phyloP scores from a whole-genome alignment of 352 stramenopile genomes.

The Phytophthora agathidicida region DNA sequence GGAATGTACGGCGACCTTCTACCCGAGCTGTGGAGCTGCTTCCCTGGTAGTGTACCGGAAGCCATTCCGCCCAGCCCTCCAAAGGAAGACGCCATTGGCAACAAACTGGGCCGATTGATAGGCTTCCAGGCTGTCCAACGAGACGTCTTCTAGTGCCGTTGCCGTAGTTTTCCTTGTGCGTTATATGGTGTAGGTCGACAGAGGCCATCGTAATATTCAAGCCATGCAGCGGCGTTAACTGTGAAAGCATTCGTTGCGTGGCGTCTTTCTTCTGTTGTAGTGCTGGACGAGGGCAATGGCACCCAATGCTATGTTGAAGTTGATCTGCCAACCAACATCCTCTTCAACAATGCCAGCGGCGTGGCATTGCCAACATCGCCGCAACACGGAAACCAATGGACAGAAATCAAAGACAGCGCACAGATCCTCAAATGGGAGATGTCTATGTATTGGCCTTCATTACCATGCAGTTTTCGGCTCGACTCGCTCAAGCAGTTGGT shows the following conservation, averaged over 20 bases:
- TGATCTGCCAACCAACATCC: background rate
- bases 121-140: conserved; percentile 57
- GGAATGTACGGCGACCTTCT: conserved; percentile 49
- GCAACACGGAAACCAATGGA: background rate
- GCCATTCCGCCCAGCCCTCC: conserved; percentile 13
- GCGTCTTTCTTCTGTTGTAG: too few species aligned
- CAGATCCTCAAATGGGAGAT: conserved; percentile 14
- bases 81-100: conserved; percentile 49
- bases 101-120: conserved; percentile 71
- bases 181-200: conserved; percentile 11
- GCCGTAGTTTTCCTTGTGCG: background rate
- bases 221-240: background rate
- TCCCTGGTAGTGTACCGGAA: conserved; percentile 42
- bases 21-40: conserved; percentile 66
- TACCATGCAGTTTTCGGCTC: conserved; percentile 48
- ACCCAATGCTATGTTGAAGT: too few species aligned
- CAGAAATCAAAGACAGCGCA: background rate
- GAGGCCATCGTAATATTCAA: conserved; percentile 14
- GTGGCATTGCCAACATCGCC: too few species aligned
- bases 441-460: conserved; percentile 45
- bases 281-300: too few species aligned
- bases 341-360: too few species aligned
- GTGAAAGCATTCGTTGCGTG: too few species aligned
- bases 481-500: conserved; percentile 19
- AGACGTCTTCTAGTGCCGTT: conserved; percentile 59